phyloP scores from a whole-genome alignment of 495 filamentous ascomycete species.

The Penicillium cinerascens region DNA sequence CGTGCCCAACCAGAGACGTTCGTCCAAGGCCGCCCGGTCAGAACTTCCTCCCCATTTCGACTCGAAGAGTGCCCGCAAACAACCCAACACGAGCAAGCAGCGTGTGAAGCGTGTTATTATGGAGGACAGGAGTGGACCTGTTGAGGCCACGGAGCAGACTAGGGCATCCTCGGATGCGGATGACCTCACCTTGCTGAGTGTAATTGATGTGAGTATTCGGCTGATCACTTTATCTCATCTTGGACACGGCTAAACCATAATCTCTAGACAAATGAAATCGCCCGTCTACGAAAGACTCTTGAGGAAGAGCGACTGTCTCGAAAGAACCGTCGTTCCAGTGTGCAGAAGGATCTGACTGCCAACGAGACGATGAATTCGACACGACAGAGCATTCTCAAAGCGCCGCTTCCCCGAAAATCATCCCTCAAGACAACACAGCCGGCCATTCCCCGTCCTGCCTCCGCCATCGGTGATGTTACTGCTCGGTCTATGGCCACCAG shows the following conservation, averaged over 20 bases:
- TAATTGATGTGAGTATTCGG: conserved; percentile 39
- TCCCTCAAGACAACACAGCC: conserved; percentile 42
- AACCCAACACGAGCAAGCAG: conserved; percentile 43
- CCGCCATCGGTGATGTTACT: conserved; percentile 37
- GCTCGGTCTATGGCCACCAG: conserved; percentile 24
- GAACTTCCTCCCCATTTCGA: conserved; percentile 17
- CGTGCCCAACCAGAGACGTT: conserved; percentile 25
- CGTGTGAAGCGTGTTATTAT: conserved; percentile 44
- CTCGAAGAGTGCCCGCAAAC: conserved; percentile 24
- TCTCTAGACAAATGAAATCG: conserved; percentile 42
- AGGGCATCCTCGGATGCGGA: conserved; percentile 29
- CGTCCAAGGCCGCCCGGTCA: conserved; percentile 22
- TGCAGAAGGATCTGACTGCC: conserved; percentile 25
- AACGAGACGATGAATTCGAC: conserved; percentile 36
- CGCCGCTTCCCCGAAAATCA: conserved; percentile 42
- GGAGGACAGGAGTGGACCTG: conserved; percentile 35
- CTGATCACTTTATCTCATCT: neutral
- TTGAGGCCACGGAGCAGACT: conserved; percentile 35
- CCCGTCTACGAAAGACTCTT: conserved; percentile 45
- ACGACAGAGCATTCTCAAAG: conserved; percentile 35
- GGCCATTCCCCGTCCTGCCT: conserved; percentile 31
- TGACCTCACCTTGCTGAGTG: conserved; percentile 45
- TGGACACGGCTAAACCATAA: conserved; percentile 1
- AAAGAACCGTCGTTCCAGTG: conserved; percentile 39
- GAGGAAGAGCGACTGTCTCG: conserved; percentile 48